A percentile compares a stretch with the other conserved stretches of the same genome.
Evolutionary conservation across 805 yeast genomes (phyloP).

Genomic region (Ascoidea rubescens): DNA sequence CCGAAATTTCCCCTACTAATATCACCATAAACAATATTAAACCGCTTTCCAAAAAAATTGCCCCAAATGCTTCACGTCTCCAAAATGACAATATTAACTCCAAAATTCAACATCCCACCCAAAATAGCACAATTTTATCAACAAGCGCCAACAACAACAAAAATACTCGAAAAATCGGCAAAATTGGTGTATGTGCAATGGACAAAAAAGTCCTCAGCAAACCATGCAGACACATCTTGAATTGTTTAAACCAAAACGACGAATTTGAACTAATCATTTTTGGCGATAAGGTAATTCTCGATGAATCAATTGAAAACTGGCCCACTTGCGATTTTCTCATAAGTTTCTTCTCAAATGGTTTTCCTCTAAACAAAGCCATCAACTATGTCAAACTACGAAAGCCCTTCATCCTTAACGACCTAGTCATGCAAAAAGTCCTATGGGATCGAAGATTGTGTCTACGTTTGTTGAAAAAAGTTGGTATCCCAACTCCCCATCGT

Average conservation of each 20-base stretch:
- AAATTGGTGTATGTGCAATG: constrained; percentile 98
- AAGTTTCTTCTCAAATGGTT: constrained; percentile 89
- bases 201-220: constrained; percentile 91
- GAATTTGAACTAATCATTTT: constrained; percentile 94
- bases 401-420: constrained; percentile 81
- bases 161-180: constrained; percentile 54
- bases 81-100: not conserved
- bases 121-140: not conserved
- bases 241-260: constrained; percentile 78
- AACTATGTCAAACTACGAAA: constrained; percentile 77
- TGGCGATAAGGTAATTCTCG: constrained; percentile 93
- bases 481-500: constrained; percentile 85
- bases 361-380: constrained; percentile 93
- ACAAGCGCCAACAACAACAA: constrained; percentile 6
- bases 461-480: constrained; percentile 57
- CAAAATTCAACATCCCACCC: not conserved
- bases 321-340: constrained; percentile 95
- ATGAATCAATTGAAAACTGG: constrained; percentile 92
- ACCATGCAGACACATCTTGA: constrained; percentile 86
- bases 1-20: no score
- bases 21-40: not conserved
- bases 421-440: constrained; percentile 81
- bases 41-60: no score
- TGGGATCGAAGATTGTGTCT: constrained; percentile 95
- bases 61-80: not conserved